Evolutionary conservation across 768 basidiomycete genomes (phyloP), one percentile per base, ranked within the genome.

Genomic region (Neoboletus magnificus): DNA sequence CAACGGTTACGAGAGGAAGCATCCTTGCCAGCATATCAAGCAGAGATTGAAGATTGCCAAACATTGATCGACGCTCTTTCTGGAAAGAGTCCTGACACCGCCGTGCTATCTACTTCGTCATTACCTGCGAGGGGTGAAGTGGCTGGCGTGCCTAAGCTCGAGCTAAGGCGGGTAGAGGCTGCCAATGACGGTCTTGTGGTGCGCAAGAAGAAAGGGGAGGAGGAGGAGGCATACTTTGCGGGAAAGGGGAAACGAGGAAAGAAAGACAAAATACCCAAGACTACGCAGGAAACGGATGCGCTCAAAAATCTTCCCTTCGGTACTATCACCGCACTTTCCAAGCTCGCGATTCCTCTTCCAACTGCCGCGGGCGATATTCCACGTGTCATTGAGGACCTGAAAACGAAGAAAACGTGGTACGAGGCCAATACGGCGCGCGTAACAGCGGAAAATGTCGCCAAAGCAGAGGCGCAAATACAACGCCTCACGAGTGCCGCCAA

Each of bases 41-140:
- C 85, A 50, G 85, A 98, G 70, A 93, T 99, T 64, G 93, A 98
- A 76, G 97, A 98, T 70, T 98, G 94, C 75, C 88, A 91, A 67
- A 96, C 89, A 4, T 83, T 97, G 61, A 87, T 96, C 67, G 89
- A 93, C 71, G 85, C 79, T 67, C 85, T 97, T 73, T 85, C 81
- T 18, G 88, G 88, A 23, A 89, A 86, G 71, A 72, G 74, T 42
- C 74, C 74, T 39, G 80, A 76, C 15, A 73, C 74, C 37, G 73
- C 73, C 33, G 71, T 74, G 13, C 70, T 76, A 59, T 76, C 81
- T 54, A 74, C 78, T n/a, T 67, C 73, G 30, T 70, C 78, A 39
- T 53, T 71, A 32, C 58, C 71, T 10, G 77, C 75, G 61, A 72
- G 74, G 50, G 75, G 60, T 13, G 71, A 82, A 44, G 72, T 89